Conservation (phyloP, 2,329 filamentous ascomycete genomes). For the Venturia effusa region DNA sequence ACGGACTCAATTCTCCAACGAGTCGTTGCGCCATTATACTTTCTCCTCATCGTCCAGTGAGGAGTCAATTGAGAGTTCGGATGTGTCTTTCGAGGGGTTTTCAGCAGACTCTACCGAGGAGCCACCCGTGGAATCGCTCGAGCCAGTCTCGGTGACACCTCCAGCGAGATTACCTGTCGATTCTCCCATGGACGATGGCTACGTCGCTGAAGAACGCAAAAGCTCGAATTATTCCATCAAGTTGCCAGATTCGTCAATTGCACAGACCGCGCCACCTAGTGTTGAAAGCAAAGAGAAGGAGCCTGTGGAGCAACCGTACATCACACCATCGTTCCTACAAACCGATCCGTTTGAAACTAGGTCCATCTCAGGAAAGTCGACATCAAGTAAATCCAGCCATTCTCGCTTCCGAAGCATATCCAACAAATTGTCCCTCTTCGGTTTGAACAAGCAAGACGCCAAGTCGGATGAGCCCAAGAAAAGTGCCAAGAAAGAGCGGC, state of each 20-base stretch:
- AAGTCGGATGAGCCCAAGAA: neutral
- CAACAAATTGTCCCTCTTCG: neutral
- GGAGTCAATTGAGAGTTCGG: neutral
- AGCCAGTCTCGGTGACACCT: no score
- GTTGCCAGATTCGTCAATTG: neutral
- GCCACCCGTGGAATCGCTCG: neutral
- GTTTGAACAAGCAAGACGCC: slow-evolving; percentile 1
- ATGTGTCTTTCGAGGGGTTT: neutral
- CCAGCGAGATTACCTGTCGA: no score
- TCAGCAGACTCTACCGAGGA: neutral
- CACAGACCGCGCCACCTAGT: neutral
- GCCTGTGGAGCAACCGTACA: neutral
- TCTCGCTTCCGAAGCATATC: slow-evolving; percentile 7
- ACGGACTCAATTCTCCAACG: neutral
- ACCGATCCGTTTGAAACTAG: neutral
- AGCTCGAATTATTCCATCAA: neutral
- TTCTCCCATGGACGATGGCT: neutral
- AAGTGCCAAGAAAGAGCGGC: neutral
- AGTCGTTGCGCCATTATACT: neutral
- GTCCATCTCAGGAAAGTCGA: neutral
- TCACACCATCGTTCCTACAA: neutral
- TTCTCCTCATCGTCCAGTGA: neutral
- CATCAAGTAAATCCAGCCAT: neutral
- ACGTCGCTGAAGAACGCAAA: neutral
- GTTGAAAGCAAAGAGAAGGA: neutral